phyloP scores from a whole-genome alignment of 768 basidiomycete species.

The Fibroporia radiculosa region DNA sequence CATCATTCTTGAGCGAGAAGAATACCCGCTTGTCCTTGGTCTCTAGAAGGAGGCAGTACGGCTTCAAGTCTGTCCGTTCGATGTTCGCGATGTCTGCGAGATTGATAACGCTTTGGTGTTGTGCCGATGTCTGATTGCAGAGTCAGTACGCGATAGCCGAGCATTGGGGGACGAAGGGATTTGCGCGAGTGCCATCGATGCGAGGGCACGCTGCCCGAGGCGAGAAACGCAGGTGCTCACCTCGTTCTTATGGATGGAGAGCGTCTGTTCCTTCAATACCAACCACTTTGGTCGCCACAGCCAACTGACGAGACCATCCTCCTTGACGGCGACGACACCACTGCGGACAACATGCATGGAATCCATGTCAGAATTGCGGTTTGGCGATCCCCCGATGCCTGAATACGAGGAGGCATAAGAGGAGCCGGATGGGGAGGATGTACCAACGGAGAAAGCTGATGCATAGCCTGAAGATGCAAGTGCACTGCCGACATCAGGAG shows the following conservation, averaged over 20 bases:
- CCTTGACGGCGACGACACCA: constrained; percentile 84
- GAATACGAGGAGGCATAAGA: constrained; percentile 63
- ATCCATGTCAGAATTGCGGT: constrained; percentile 34
- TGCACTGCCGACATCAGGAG: constrained; percentile 32
- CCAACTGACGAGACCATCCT: constrained; percentile 89
- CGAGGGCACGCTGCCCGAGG: background rate
- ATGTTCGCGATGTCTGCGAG: constrained; percentile 79
- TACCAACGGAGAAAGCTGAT: constrained; percentile 44
- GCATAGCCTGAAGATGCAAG: constrained; percentile 53
- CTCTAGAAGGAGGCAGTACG: constrained; percentile 86
- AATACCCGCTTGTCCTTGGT: constrained; percentile 77
- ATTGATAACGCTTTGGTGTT: constrained; percentile 47
- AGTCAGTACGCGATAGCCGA: background rate
- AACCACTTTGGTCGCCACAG: constrained; percentile 91
- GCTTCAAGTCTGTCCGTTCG: constrained; percentile 89
- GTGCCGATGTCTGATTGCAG: constrained; percentile 35
- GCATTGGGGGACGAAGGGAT: background rate
- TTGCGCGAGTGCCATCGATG: background rate
- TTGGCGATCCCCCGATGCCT: constrained; percentile 77
- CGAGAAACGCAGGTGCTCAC: constrained; percentile 38
- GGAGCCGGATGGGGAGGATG: constrained; percentile 42
- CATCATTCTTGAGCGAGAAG: constrained; percentile 83
- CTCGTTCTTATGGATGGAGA: constrained; percentile 88
- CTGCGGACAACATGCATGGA: constrained; percentile 47
- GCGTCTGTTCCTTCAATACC: constrained; percentile 68